Conservation (phyloP, 2,329 filamentous ascomycete species). For the Stromatinia cepivora region DNA sequence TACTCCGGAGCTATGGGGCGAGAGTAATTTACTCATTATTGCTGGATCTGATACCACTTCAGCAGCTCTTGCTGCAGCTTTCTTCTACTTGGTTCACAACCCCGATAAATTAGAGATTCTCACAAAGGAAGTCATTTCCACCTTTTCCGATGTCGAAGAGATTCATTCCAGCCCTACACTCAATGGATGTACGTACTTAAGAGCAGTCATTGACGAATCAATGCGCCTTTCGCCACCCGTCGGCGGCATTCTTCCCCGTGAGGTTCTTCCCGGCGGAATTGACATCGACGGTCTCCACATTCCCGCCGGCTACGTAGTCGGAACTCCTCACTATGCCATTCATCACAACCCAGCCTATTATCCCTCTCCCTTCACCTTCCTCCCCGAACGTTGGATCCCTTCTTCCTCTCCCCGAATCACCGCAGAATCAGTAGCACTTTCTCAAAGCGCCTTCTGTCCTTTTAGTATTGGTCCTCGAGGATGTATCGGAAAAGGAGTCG, state of each 20-base stretch:
- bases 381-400: constrained; percentile 50
- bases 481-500: constrained; percentile 37
- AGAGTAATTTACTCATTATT: constrained; percentile 33
- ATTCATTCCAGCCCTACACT: constrained; percentile 39
- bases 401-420: constrained; percentile 26
- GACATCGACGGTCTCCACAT: constrained; percentile 38
- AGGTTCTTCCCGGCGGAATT: constrained; percentile 32
- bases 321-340: constrained; percentile 48
- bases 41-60: constrained; percentile 46
- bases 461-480: constrained; percentile 36
- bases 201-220: constrained; percentile 45
- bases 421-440: constrained; percentile 30
- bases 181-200: constrained; percentile 44
- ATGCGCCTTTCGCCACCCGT: constrained; percentile 38
- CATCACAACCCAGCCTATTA: constrained; percentile 49
- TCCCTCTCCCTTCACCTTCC: constrained; percentile 44
- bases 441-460: constrained; percentile 33
- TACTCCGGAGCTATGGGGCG: constrained; percentile 41
- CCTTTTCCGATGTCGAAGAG: constrained; percentile 39
- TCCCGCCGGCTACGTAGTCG: constrained; percentile 47
- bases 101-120: constrained; percentile 39
- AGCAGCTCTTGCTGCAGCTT: constrained; percentile 42
- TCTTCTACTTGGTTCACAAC: constrained; percentile 45
- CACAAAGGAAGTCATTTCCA: constrained; percentile 32
- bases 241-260: constrained; percentile 32